phyloP scores from a whole-genome alignment of 495 filamentous ascomycete species.

The Halenospora varia region DNA sequence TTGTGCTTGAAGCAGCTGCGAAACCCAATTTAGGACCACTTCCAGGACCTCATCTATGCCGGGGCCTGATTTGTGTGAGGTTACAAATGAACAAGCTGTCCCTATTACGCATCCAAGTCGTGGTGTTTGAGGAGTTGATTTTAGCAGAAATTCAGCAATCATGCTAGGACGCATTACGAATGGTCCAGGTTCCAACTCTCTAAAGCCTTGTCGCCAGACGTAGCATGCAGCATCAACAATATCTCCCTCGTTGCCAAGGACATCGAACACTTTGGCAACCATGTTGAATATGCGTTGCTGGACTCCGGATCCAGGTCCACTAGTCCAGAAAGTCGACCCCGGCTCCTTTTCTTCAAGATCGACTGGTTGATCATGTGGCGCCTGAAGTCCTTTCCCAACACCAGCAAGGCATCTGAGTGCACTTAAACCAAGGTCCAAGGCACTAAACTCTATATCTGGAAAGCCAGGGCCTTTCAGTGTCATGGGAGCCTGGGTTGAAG shows the following conservation, averaged over 20 bases:
- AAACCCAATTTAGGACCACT: slow-evolving; percentile 59
- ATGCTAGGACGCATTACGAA: slow-evolving; percentile 71
- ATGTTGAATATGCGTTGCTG: slow-evolving; percentile 49
- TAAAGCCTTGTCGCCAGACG: slow-evolving; percentile 73
- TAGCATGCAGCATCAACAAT: slow-evolving; percentile 74
- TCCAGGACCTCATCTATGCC: slow-evolving; percentile 39
- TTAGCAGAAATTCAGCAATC: slow-evolving; percentile 67
- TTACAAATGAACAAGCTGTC: slow-evolving; percentile 73
- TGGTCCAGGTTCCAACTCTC: slow-evolving; percentile 69
- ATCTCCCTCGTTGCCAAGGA: slow-evolving; percentile 58
- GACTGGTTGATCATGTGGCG: slow-evolving; percentile 63
- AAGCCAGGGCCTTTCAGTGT: background rate
- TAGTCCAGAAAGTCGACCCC: slow-evolving; percentile 56
- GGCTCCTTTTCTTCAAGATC: slow-evolving; percentile 52
- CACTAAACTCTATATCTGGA: background rate
- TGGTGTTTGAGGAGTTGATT: slow-evolving; percentile 58
- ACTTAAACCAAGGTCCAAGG: slow-evolving; percentile 49
- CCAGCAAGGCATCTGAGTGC: slow-evolving; percentile 69
- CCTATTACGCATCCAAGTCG: slow-evolving; percentile 69
- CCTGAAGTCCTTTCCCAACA: slow-evolving; percentile 77
- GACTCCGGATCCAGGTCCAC: slow-evolving; percentile 45
- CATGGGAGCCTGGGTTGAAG: too few relatives aligned
- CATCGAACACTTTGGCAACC: slow-evolving; percentile 27
- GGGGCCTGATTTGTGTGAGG: slow-evolving; percentile 45
- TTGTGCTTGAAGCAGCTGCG: slow-evolving; percentile 59